Percentiles rank a stretch among this genome's conserved stretches.
These are phyloP conservation scores for Mortierella sp. DNA, from an alignment of 371 early-diverging fungal species.

Conservation along the genomic window DNA sequence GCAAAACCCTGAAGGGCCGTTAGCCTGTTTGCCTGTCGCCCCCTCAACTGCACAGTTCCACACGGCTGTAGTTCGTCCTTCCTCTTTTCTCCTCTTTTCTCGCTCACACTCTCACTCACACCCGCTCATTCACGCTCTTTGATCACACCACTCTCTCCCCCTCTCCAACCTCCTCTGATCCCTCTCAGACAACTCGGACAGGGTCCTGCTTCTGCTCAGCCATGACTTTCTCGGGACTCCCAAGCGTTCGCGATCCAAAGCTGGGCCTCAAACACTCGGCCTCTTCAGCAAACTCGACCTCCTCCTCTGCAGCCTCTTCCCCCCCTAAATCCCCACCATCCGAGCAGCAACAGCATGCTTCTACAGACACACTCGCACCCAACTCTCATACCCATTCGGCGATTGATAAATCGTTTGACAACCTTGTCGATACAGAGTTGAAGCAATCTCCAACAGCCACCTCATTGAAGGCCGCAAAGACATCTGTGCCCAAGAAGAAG, in stretches of 20 bases:
- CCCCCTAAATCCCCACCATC: not conserved
- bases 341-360: slow-evolving; percentile 5
- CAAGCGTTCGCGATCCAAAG: slow-evolving; percentile 46
- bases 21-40: too few species aligned
- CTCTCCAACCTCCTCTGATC: too few species aligned
- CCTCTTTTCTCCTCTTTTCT: too few species aligned
- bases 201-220: too few species aligned
- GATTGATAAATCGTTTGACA: slow-evolving; percentile 30
- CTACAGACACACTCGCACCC: not conserved
- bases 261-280: slow-evolving; percentile 25
- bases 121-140: too few species aligned
- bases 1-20: too few species aligned
- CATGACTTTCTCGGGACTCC: slow-evolving; percentile 55
- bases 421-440: slow-evolving; percentile 17
- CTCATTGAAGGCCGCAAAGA: not conserved
- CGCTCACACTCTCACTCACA: too few species aligned
- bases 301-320: slow-evolving; percentile 19
- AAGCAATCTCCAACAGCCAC: not conserved
- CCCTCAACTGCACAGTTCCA: too few species aligned
- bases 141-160: too few species aligned
- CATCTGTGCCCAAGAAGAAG: slow-evolving; percentile 31
- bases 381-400: slow-evolving; percentile 1
- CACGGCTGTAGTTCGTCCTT: not conserved
- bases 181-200: too few species aligned
- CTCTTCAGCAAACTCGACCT: slow-evolving; percentile 16